These are phyloP conservation scores for Suhomyces maxii DNA, from an alignment of 1,139 yeast species.

Conservation along the genomic window DNA sequence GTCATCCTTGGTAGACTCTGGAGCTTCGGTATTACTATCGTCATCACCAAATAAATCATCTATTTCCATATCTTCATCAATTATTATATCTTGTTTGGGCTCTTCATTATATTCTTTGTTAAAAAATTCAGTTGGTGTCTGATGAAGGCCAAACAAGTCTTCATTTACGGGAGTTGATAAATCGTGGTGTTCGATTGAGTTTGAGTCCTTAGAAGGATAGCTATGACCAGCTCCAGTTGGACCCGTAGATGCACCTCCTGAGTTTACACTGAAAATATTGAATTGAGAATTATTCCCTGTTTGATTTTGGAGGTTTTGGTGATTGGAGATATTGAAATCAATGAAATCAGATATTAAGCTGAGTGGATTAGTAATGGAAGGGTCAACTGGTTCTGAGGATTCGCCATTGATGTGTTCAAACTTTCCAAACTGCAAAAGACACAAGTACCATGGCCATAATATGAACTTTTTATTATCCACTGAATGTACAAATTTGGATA, in stretches of 20 bases:
- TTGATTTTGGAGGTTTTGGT: slow-evolving; percentile 15
- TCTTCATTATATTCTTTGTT: slow-evolving; percentile 25
- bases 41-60: slow-evolving; percentile 49
- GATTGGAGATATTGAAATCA: slow-evolving; percentile 32
- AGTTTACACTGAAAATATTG: slow-evolving; percentile 29
- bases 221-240: slow-evolving; percentile 13
- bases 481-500: slow-evolving; percentile 53
- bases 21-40: slow-evolving; percentile 20
- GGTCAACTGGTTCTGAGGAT: neutral
- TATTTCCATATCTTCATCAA: slow-evolving; percentile 29
- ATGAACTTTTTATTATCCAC: slow-evolving; percentile 58
- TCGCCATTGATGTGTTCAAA: slow-evolving; percentile 6
- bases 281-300: slow-evolving; percentile 15
- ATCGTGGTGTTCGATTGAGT: slow-evolving; percentile 13
- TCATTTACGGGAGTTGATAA: slow-evolving; percentile 22
- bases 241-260: slow-evolving; percentile 28
- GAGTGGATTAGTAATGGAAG: slow-evolving; percentile 27
- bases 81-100: slow-evolving; percentile 1
- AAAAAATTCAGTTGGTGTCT: slow-evolving; percentile 17
- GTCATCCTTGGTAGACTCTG: slow-evolving; percentile 1
- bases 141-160: slow-evolving; percentile 26
- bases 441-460: slow-evolving; percentile 70
- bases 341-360: slow-evolving; percentile 37
- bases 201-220: slow-evolving; percentile 14
- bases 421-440: slow-evolving; percentile 55